Evolutionary conservation across 2,329 filamentous ascomycete genomes (phyloP), one percentile per base, ranked within the genome.

Genomic region (Hansfordia pulvinata): DNA sequence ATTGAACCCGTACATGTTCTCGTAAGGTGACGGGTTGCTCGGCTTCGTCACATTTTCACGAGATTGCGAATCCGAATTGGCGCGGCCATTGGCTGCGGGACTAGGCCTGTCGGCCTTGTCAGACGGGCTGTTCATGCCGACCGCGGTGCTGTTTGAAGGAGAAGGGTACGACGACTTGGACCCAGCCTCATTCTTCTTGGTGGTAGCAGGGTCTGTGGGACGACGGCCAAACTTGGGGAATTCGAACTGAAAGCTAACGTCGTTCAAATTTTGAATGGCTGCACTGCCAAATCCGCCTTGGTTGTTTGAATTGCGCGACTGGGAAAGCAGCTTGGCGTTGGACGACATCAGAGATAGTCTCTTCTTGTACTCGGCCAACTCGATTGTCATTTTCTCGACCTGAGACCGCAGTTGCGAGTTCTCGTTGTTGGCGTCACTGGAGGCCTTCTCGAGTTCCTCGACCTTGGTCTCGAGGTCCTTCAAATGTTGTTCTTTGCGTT

Each of bases 201-300:
- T 31, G 8, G 28, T 27, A 23, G 26, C 26, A 24, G 29, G 14
- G 8, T 12, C n/a, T 20, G 5, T 62, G 0, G 69, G 66, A 15
- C 92, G 65, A 32, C 75, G 68, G 24, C 90, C 90, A 43, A 98
- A 96, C 47, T 81, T 86, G 37, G 90, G 88, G 37, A 96, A 96
- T 39, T 96, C 88, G 41, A 98, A 96, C 39, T 88, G 77, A 47
- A 96, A 96, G 47, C 79, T 85, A 48, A 80, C 77, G 35, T 80
- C 78, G 42, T 64, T 73, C 29, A 76, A 58, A 38, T 73, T 76
- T 49, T 59, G 69, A 35, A 71, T 47, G 8, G 60, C 61, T 13
- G 60, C 49, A 29, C 42, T 50, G 41, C 64, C 57, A 42, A 65
- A 59, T 17, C 53, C 53, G 37, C 31, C 34, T 39, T 48, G 40